phyloP scores from a whole-genome alignment of 2,329 filamentous ascomycete species.

The Aspergillus pseudonomiae region DNA sequence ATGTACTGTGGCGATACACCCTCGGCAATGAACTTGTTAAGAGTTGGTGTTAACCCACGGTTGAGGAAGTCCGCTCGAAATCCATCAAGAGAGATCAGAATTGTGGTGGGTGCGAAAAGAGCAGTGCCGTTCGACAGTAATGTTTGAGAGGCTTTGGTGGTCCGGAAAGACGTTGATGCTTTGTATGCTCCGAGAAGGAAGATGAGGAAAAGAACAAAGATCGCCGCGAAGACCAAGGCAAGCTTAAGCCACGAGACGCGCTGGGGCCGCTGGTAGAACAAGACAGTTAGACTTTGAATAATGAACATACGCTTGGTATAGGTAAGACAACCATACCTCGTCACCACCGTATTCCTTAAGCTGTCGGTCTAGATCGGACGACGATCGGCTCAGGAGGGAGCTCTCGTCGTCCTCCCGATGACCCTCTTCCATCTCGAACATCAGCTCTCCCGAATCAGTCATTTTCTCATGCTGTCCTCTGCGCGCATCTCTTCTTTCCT shows the following conservation, averaged over 20 bases:
- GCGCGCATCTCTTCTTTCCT: conserved; percentile 40
- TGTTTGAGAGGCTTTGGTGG: conserved; percentile 25
- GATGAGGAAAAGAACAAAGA: conserved; percentile 57
- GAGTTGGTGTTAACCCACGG: conserved; percentile 77
- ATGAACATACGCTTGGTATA: conserved; percentile 3
- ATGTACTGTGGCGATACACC: conserved; percentile 92
- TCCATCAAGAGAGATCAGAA: conserved; percentile 91
- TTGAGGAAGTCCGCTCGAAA: conserved; percentile 93
- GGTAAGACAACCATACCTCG: conserved; percentile 26
- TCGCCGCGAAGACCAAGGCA: conserved; percentile 46
- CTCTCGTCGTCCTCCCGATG: conserved; percentile 60
- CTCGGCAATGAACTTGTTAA: conserved; percentile 76
- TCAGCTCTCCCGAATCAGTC: conserved; percentile 72
- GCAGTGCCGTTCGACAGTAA: conserved; percentile 78
- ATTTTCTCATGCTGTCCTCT: conserved; percentile 55
- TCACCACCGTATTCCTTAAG: conserved; percentile 35
- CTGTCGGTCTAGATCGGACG: conserved; percentile 55
- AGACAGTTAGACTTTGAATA: not conserved
- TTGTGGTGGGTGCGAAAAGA: conserved; percentile 85
- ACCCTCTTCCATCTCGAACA: conserved; percentile 91
- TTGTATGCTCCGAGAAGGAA: conserved; percentile 61
- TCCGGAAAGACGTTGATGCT: conserved; percentile 49
- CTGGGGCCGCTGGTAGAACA: conserved; percentile 19
- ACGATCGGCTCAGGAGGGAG: conserved; percentile 63
- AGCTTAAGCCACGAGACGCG: conserved; percentile 36